These are phyloP conservation scores for Nothophytophthora sp. DNA, from an alignment of 352 stramenopile genomes.

Conservation along the genomic window DNA sequence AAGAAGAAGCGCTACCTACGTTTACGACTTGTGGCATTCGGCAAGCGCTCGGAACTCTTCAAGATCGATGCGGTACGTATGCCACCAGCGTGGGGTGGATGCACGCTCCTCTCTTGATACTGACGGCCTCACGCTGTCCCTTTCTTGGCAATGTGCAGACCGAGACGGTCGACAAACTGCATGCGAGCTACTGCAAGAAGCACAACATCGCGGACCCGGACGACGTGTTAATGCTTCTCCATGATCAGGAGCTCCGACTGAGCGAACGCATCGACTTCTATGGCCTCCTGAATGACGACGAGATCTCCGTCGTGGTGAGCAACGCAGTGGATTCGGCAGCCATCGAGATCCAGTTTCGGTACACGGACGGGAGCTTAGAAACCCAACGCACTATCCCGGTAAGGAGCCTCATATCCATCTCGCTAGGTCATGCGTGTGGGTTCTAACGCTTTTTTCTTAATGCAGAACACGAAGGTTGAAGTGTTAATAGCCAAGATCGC, in stretches of 20 bases:
- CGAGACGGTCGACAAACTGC: conserved; percentile 60
- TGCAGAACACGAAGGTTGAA: conserved; percentile 47
- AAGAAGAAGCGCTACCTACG: conserved; percentile 63
- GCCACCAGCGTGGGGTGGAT: too few species aligned
- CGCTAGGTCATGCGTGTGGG: not conserved
- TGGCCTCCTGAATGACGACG: conserved; percentile 55
- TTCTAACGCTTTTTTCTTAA: not conserved
- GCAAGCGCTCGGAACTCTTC: conserved; percentile 58
- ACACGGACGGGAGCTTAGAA: conserved; percentile 31
- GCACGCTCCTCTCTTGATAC: too few species aligned
- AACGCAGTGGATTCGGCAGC: conserved; percentile 33
- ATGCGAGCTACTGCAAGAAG: conserved; percentile 63
- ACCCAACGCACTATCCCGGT: conserved; percentile 45
- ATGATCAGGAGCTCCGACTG: conserved; percentile 41
- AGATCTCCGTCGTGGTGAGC: conserved; percentile 57
- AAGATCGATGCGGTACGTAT: conserved; percentile 66
- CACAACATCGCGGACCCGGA: conserved; percentile 47
- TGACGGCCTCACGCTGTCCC: too few species aligned
- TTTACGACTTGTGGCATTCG: conserved; percentile 52
- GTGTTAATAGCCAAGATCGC: conserved; percentile 35
- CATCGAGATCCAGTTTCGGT: conserved; percentile 51
- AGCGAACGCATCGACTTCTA: conserved; percentile 49
- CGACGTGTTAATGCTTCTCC: conserved; percentile 55
- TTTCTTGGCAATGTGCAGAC: too few species aligned
- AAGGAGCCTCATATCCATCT: conserved; percentile 3